These are phyloP conservation scores for Diophrys appendiculata DNA, from an alignment of 73 alveolate genomes.

Conservation along the genomic window DNA sequence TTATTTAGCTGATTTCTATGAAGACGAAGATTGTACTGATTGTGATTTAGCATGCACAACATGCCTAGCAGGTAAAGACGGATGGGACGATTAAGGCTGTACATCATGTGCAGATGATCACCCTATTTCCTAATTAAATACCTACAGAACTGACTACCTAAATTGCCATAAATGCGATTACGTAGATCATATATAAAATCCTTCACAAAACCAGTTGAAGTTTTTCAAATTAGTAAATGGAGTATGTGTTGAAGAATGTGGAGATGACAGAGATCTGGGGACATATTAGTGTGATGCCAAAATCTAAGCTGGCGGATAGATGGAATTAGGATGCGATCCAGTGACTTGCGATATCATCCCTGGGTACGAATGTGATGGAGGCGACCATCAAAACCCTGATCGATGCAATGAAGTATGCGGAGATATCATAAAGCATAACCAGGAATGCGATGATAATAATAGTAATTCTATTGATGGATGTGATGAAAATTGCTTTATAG, in stretches of 20 bases:
- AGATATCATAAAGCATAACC: neutral
- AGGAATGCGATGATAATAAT: neutral
- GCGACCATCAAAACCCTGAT: neutral
- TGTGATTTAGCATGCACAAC: neutral
- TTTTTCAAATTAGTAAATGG: neutral
- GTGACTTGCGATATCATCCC: slow-evolving; percentile 8
- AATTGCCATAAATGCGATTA: neutral
- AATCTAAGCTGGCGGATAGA: neutral
- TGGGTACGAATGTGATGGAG: slow-evolving; percentile 8
- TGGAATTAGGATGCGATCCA: slow-evolving; percentile 3
- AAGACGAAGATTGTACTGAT: neutral
- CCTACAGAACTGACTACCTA: neutral
- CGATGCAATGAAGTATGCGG: neutral
- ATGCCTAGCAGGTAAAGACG: neutral
- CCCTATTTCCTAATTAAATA: neutral
- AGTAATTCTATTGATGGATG: neutral
- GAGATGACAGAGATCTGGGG: slow-evolving; percentile 12
- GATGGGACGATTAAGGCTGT: neutral
- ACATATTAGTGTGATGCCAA: slow-evolving; percentile 16
- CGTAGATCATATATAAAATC: neutral
- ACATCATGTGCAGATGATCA: neutral
- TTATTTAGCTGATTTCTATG: neutral
- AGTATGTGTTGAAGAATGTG: slow-evolving; percentile 20
- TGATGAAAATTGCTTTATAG: neutral
- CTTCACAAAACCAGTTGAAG: neutral